Evolutionary conservation across 176 grass and related monocot genomes (phyloP), one percentile per base, ranked within the genome.

Genomic region (Oryza nivara): DNA sequence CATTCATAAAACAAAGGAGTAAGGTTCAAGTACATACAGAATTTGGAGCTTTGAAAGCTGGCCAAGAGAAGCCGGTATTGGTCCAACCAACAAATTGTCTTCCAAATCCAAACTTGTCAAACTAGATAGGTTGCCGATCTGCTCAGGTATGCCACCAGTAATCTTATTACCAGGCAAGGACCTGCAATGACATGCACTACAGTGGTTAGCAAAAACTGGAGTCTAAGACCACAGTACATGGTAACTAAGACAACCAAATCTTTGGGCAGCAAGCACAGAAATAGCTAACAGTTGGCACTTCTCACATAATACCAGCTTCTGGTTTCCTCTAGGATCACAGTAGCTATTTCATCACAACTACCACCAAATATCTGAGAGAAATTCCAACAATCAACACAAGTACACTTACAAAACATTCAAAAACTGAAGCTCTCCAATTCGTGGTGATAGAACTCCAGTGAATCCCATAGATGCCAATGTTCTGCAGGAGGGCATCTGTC

Each of bases 391-490:
- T 82, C 26, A 68, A 34, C 7, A 52, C 2, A 34, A 79, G 28
- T 78, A 23, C 71, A 91, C 96, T 95, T 93, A 98, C 96, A 98
- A 77, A 70, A 93, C 89, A 92, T 73, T 95, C 76, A 98, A 93
- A 90, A 89, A 85, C 23, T 89, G 75, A 11, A 98, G 89, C 12
- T 95, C 91, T 78, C 96, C 96, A 72, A 98, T 98, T 88, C 89
- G 90, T 90, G 93, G 80, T 51, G 96, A 98, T 25, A 98, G 67
- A 68, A 88, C 87, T 83, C 96, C 96, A 70, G 83, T 92, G 84
- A 98, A 98, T 82, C 96, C 96, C 89, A 95, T 90, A 75, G 88
- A 87, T 90, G 96, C 90, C 78, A 98, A 86, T 85, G 96, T 95
- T 87, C 96, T 98, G 91, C 88, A 87, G 36, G 51, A 83, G 65